Evolutionary conservation across 176 grass and related monocot species (phyloP), one percentile per base, ranked within the genome.

Genomic region (Hordeum marinum): DNA sequence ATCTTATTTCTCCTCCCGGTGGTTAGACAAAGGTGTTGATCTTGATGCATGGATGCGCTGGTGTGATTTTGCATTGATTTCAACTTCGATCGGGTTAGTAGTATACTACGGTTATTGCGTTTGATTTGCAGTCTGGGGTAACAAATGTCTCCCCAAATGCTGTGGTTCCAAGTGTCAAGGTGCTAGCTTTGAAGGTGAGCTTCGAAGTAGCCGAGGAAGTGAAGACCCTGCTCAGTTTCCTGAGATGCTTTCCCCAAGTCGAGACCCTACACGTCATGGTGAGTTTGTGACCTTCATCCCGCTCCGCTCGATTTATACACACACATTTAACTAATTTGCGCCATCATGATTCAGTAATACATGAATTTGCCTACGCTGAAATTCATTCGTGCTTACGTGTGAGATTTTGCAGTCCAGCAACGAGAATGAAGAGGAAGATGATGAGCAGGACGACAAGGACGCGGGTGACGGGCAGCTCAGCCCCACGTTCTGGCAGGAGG

Each of bases 241-340:
- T 82, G 27, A 85, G 71, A 77, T 82, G 83, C 63, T 90, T 85
- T 25, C 50, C 83, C 88, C 10, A 10, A 76, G 34, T 85, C 1
- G 88, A 85, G 54, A 70, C 61, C 7, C 83, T 90, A 7, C 78
- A 90, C 6, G 63, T 89, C 17, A 24, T 36, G 87, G 82, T 85
- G 25, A 20, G 29, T 29, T 35, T 36, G 31, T 68, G 64, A 68
- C 32, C 31, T 31, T 68, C 15, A 9, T 67, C 64, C 35, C 64
- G 31, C 13, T 18, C 35, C 64, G 31, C 13, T 18, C 7, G 14
- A 27, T 64, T 29, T 7, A 1, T 27, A 63, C 9, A 1, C 9
- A 3, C 1, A 46, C 46, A 5, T 13, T 48, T 0, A 48, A 7
- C 14, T 18, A 52, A 52, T 52, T 52, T 18, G 48, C 20, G 1